Evolutionary conservation across 768 basidiomycete genomes (phyloP).

Genomic region (Kwoniella botswanensis): DNA sequence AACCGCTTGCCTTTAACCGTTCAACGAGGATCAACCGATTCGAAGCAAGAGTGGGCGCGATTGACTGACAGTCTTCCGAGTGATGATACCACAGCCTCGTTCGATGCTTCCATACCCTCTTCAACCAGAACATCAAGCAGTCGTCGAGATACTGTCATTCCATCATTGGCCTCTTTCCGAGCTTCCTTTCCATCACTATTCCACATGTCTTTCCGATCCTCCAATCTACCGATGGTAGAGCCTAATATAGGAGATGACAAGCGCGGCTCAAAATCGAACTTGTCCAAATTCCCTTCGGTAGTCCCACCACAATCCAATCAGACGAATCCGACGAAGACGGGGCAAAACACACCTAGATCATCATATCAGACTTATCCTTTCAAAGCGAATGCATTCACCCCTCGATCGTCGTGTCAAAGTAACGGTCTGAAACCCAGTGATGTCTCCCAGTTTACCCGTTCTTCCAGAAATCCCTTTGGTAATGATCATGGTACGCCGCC

Average conservation of each 20-base stretch:
- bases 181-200: constrained; percentile 7
- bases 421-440: background rate
- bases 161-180: constrained; percentile 8
- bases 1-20: background rate
- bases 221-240: background rate
- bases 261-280: background rate
- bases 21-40: background rate
- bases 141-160: constrained; percentile 12
- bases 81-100: background rate
- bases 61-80: background rate
- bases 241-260: background rate
- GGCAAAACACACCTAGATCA: constrained; percentile 1
- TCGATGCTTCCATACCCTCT: background rate
- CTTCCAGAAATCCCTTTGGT: background rate
- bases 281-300: constrained; percentile 9
- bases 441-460: background rate
- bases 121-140: background rate
- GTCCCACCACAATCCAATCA: background rate
- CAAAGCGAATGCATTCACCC: background rate
- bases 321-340: no score
- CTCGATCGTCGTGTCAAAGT: background rate
- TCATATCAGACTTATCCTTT: background rate
- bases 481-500: background rate
- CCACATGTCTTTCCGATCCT: constrained; percentile 3
- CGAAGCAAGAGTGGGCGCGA: constrained; percentile 1